Evolutionary conservation across 768 basidiomycete species (phyloP).

Genomic region (Exidia glandulosa): DNA sequence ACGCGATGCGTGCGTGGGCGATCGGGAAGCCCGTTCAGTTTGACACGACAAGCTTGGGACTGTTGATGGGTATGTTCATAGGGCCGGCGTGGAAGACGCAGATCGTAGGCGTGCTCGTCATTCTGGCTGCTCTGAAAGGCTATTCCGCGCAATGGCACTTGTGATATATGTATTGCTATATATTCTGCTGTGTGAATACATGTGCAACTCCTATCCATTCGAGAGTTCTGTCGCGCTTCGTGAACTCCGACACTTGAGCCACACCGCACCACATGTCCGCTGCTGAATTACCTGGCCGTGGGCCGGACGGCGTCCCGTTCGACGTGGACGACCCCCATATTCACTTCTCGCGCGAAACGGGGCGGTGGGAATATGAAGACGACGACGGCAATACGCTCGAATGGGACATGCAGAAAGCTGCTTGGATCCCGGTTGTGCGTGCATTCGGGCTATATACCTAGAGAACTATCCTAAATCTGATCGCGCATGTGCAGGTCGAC

Average conservation of each 20-base stretch:
- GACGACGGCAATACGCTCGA: slow-evolving; percentile 87
- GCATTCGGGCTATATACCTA: not conserved
- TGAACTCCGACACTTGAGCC: too few relatives aligned
- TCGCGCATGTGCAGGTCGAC: slow-evolving; percentile 50
- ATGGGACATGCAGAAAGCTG: slow-evolving; percentile 63
- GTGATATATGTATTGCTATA: too few relatives aligned
- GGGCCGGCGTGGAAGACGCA: not conserved
- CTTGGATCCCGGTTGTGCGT: slow-evolving; percentile 80
- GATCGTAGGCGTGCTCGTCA: too few relatives aligned
- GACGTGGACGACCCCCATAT: slow-evolving; percentile 53
- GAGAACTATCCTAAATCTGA: not conserved
- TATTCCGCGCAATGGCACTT: not conserved
- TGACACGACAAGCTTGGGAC: not conserved
- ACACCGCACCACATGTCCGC: too few relatives aligned
- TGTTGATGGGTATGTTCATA: not conserved
- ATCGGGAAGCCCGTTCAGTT: not conserved
- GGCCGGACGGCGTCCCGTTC: not conserved
- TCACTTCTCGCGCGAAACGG: slow-evolving; percentile 62
- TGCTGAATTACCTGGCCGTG: too few relatives aligned
- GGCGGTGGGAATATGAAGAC: slow-evolving; percentile 83
- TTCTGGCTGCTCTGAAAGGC: not conserved
- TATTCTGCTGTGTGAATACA: too few relatives aligned
- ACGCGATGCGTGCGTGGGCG: not conserved
- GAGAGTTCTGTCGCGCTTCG: too few relatives aligned
- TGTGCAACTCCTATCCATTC: too few relatives aligned